Conservation (phyloP, 139 green algal genomes). For the Chlorella sp. region DNA sequence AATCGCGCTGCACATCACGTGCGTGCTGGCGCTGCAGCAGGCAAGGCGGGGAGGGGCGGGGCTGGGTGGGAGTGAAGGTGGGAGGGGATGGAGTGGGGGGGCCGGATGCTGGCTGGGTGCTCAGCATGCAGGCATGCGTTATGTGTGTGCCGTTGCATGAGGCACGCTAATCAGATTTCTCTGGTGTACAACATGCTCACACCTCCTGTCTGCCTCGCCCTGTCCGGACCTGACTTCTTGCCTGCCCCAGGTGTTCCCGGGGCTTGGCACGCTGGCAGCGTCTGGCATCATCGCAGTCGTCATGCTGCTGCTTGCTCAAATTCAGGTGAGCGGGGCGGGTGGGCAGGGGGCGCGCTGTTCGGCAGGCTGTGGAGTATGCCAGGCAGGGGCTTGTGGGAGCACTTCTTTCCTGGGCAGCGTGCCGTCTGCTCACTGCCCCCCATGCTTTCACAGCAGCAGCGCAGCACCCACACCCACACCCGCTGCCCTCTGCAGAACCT, state of each 20-base stretch:
- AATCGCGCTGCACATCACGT: conserved; percentile 40
- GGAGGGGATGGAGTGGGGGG: not conserved
- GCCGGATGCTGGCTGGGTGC: not conserved
- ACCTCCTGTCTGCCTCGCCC: not conserved
- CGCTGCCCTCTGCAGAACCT: conserved; percentile 16
- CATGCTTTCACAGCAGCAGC: not conserved
- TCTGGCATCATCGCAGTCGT: conserved; percentile 42
- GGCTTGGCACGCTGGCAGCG: conserved; percentile 17
- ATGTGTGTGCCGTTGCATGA: not conserved
- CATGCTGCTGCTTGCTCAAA: conserved; percentile 53
- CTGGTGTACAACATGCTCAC: not conserved
- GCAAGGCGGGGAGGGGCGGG: not conserved
- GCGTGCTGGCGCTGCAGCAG: conserved; percentile 52
- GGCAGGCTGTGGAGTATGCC: not conserved
- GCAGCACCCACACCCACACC: no score
- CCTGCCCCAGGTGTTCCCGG: conserved; percentile 33
- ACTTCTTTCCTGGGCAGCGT: not conserved
- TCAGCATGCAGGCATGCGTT: not conserved
- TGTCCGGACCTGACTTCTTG: not conserved
- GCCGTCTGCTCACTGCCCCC: no score
- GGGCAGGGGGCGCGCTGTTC: not conserved
- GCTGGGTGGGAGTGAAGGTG: not conserved
- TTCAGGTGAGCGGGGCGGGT: conserved; percentile 9
- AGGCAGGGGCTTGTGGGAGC: not conserved
- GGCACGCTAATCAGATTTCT: not conserved